phyloP scores from a whole-genome alignment of 805 yeast genomes.

The Ogataea methanolica region DNA sequence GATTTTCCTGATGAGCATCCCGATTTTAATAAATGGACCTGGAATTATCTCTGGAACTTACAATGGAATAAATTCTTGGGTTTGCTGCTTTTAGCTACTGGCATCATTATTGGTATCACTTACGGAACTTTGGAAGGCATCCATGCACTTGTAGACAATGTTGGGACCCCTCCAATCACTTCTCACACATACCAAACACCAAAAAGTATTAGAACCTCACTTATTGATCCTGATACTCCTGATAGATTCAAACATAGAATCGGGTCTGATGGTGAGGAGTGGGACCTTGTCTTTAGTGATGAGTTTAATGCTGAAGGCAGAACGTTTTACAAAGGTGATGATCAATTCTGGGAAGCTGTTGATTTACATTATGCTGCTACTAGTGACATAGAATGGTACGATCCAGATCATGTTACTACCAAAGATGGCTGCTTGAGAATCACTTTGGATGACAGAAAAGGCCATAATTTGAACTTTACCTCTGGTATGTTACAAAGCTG shows the following conservation, averaged over 20 bases:
- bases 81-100: neutral
- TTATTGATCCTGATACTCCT: slow-evolving; percentile 66
- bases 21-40: neutral
- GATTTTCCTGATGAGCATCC: neutral
- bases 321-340: slow-evolving; percentile 76
- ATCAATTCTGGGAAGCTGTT: slow-evolving; percentile 76
- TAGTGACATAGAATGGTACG: slow-evolving; percentile 80
- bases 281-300: slow-evolving; percentile 76
- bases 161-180: neutral
- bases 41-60: neutral
- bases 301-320: slow-evolving; percentile 81
- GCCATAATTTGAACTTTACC: slow-evolving; percentile 68
- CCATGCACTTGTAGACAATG: neutral
- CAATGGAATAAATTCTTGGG: slow-evolving; percentile 7
- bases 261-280: slow-evolving; percentile 49
- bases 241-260: slow-evolving; percentile 37
- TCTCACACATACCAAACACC: slow-evolving; percentile 1
- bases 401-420: slow-evolving; percentile 75
- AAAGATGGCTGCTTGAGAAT: slow-evolving; percentile 58
- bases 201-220: slow-evolving; percentile 5
- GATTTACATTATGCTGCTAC: slow-evolving; percentile 78
- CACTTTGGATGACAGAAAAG: slow-evolving; percentile 66
- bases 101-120: slow-evolving; percentile 1
- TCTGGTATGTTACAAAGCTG: slow-evolving; percentile 87
- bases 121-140: slow-evolving; percentile 2